Percentiles rank a stretch among this genome's conserved stretches.
Conservation (phyloP, 2,329 filamentous ascomycete genomes). For the Stachybotrys chlorohalonatus region DNA sequence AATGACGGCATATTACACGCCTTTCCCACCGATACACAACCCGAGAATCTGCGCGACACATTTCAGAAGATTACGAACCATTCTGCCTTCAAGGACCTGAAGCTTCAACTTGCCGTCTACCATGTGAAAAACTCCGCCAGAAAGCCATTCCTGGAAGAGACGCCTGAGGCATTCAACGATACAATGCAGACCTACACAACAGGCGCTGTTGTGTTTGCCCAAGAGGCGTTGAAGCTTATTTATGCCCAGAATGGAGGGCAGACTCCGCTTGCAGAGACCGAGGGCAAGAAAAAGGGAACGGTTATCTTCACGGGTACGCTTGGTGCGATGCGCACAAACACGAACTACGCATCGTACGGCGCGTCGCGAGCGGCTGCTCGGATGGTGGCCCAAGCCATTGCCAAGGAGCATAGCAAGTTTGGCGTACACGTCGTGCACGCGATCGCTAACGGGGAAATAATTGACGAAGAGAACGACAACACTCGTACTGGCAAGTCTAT, state of each 20-base stretch:
- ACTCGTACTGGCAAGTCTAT: slow-evolving; percentile 43
- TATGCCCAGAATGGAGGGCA: slow-evolving; percentile 41
- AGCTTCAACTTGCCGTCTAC: slow-evolving; percentile 43
- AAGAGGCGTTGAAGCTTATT: slow-evolving; percentile 40
- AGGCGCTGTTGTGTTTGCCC: slow-evolving; percentile 45
- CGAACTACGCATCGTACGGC: slow-evolving; percentile 45
- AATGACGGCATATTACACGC: slow-evolving; percentile 9
- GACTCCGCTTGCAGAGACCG: slow-evolving; percentile 29
- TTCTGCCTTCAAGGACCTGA: slow-evolving; percentile 35
- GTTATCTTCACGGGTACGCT: slow-evolving; percentile 49
- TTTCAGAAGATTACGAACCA: slow-evolving; percentile 33
- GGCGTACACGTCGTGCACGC: slow-evolving; percentile 51
- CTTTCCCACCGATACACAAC: slow-evolving; percentile 8
- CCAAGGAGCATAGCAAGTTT: slow-evolving; percentile 45
- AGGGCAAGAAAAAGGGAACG: slow-evolving; percentile 43
- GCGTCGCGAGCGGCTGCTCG: slow-evolving; percentile 41
- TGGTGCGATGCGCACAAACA: slow-evolving; percentile 42
- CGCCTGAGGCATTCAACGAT: slow-evolving; percentile 36
- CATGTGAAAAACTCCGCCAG: slow-evolving; percentile 46
- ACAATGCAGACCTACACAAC: slow-evolving; percentile 43
- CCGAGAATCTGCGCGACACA: slow-evolving; percentile 3
- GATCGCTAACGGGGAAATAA: slow-evolving; percentile 46
- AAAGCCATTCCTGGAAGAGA: slow-evolving; percentile 46
- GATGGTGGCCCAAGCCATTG: slow-evolving; percentile 46
- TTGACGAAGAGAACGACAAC: slow-evolving; percentile 38